Conservation (phyloP, 345 rosid species). For the Arabidopsis thaliana region DNA sequence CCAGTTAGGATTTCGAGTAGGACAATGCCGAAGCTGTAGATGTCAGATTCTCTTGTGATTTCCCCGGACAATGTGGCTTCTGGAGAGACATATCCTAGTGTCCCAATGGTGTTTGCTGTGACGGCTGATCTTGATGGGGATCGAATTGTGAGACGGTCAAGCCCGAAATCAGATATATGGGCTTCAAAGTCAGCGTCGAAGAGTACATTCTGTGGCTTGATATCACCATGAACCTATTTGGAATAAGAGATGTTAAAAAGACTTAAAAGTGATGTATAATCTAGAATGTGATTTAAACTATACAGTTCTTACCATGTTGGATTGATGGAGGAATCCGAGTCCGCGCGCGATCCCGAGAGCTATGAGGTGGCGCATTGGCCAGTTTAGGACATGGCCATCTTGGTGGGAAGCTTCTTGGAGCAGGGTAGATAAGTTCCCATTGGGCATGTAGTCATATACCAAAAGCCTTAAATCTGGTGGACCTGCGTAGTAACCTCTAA, state of each 20-base stretch:
- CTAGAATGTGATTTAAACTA: neutral
- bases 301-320: conserved; percentile 51
- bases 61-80: conserved; percentile 73
- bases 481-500: conserved; percentile 90
- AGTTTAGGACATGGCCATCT: conserved; percentile 95
- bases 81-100: conserved; percentile 83
- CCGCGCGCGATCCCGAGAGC: conserved; percentile 96
- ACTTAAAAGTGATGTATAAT: neutral
- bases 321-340: conserved; percentile 72
- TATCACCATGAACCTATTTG: conserved; percentile 70
- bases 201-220: conserved; percentile 90
- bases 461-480: conserved; percentile 81
- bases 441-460: conserved; percentile 95
- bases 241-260: neutral
- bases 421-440: conserved; percentile 88
- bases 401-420: conserved; percentile 98
- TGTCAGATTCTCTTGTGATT: conserved; percentile 72
- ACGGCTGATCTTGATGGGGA: conserved; percentile 71
- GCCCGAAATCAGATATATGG: conserved; percentile 86
- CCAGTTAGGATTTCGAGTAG: conserved; percentile 86
- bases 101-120: conserved; percentile 63
- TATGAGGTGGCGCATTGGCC: conserved; percentile 99
- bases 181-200: conserved; percentile 98
- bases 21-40: conserved; percentile 95
- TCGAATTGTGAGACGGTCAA: conserved; percentile 60